These are phyloP conservation scores for Gyrodon lividus DNA, from an alignment of 768 basidiomycete genomes.

Conservation along the genomic window DNA sequence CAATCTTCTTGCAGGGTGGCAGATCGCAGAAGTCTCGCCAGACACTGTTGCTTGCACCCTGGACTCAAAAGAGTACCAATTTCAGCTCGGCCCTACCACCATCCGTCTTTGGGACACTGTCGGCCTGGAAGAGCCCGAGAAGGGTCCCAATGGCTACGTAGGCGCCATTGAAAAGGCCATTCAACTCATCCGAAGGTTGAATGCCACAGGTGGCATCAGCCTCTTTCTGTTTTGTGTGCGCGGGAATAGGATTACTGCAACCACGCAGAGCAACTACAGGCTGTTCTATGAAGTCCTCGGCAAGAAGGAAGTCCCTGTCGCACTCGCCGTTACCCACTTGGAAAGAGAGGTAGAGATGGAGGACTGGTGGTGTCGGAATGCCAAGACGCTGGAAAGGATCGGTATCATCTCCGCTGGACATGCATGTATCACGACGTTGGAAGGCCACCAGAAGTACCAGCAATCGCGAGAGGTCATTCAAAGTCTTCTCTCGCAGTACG, in stretches of 20 bases:
- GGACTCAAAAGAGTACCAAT: conserved; percentile 22
- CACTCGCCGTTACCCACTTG: conserved; percentile 39
- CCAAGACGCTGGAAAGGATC: conserved; percentile 11
- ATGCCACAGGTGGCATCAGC: conserved; percentile 25
- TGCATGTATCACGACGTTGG: conserved; percentile 30
- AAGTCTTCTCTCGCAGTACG: conserved; percentile 20
- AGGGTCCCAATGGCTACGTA: conserved; percentile 16
- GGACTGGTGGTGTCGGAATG: conserved; percentile 32
- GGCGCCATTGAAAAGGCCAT: conserved; percentile 29
- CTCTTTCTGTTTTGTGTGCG: conserved; percentile 35
- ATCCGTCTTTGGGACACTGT: conserved; percentile 33
- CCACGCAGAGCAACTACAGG: conserved; percentile 30
- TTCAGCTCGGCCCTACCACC: conserved; percentile 20
- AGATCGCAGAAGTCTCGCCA: conserved; percentile 22
- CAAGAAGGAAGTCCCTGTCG: conserved; percentile 35
- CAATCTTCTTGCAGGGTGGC: conserved; percentile 39
- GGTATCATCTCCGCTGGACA: conserved; percentile 23
- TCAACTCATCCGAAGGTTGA: conserved; percentile 31
- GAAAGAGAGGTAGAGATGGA: conserved; percentile 34
- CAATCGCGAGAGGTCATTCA: conserved; percentile 20
- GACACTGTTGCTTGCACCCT: conserved; percentile 35
- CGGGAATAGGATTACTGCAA: conserved; percentile 27
- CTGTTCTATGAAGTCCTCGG: conserved; percentile 43
- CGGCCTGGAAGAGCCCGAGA: conserved; percentile 29
- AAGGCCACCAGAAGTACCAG: conserved; percentile 20